Evolutionary conservation across 805 yeast genomes (phyloP).

Genomic region (Lipomyces sp.): DNA sequence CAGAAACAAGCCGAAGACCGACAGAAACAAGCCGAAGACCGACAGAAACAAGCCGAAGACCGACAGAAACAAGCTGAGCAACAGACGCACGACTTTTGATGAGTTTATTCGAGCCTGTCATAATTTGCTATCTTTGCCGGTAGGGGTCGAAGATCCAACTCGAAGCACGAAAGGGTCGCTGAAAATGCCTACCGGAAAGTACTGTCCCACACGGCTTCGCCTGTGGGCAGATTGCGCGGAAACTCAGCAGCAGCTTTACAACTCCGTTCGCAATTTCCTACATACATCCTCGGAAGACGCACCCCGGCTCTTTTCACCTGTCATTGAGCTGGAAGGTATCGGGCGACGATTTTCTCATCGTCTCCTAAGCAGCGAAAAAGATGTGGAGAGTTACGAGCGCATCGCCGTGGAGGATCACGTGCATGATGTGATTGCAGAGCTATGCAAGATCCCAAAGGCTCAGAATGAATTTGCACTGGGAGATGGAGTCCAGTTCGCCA

Average conservation of each 20-base stretch:
- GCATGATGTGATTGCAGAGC: neutral
- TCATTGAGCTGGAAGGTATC: neutral
- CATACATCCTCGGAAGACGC: neutral
- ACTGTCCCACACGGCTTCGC: neutral
- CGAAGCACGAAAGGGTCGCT: neutral
- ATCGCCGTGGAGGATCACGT: neutral
- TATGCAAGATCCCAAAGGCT: neutral
- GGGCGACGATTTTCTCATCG: neutral
- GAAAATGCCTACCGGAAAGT: neutral
- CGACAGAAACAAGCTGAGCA: neutral
- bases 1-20: too few relatives aligned
- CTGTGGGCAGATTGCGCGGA: neutral
- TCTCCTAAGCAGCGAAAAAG: neutral
- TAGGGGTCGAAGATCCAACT: neutral
- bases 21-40: too few relatives aligned
- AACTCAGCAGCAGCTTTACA: neutral
- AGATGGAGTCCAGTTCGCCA: constrained; percentile 1
- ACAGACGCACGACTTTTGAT: neutral
- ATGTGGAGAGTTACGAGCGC: neutral
- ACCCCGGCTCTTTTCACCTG: neutral
- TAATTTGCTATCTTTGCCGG: neutral
- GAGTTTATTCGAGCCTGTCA: neutral
- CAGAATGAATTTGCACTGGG: neutral
- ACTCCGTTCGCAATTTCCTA: constrained; percentile 2
- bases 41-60: neutral